A percentile compares a stretch with the other conserved stretches of the same genome.
Conservation (phyloP, 345 rosid genomes). For the Citrus inodora region DNA sequence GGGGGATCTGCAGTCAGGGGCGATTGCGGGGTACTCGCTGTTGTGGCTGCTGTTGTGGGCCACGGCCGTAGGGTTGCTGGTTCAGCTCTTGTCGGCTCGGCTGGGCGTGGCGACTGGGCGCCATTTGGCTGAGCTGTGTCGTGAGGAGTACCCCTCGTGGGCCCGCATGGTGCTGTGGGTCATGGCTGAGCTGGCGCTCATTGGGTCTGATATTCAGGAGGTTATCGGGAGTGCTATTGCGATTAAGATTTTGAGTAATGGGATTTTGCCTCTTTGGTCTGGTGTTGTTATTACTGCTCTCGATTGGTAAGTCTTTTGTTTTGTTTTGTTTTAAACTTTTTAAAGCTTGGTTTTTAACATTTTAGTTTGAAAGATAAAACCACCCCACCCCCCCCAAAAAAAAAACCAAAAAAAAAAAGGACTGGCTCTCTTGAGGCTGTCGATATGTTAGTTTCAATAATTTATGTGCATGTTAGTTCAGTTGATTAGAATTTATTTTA, state of each 20-base stretch:
- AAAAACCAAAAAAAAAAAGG: background rate
- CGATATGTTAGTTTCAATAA: background rate
- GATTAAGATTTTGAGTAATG: constrained; percentile 73
- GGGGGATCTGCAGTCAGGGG: constrained; percentile 95
- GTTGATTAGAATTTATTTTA: background rate
- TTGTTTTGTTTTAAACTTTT: background rate
- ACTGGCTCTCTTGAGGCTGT: background rate
- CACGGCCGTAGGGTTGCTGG: constrained; percentile 88
- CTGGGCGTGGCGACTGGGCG: constrained; percentile 91
- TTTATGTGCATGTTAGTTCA: background rate
- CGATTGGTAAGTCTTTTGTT: constrained; percentile 55
- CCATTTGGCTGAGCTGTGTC: constrained; percentile 90
- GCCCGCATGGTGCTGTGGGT: constrained; percentile 73
- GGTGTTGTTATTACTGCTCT: constrained; percentile 88
- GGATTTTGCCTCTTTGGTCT: constrained; percentile 77
- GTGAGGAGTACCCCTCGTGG: constrained; percentile 91
- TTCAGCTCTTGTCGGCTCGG: constrained; percentile 83
- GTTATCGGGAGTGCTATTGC: constrained; percentile 98
- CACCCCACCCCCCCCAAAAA: too few relatives aligned
- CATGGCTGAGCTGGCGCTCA: constrained; percentile 88
- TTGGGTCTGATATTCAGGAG: constrained; percentile 93
- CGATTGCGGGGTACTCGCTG: constrained; percentile 89
- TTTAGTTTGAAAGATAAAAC: background rate
- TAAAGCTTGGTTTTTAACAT: background rate
- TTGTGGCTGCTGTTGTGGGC: constrained; percentile 93